Evolutionary conservation across 1,139 yeast genomes (phyloP).

Genomic region (Chernovozyma sophiae-reginae): DNA sequence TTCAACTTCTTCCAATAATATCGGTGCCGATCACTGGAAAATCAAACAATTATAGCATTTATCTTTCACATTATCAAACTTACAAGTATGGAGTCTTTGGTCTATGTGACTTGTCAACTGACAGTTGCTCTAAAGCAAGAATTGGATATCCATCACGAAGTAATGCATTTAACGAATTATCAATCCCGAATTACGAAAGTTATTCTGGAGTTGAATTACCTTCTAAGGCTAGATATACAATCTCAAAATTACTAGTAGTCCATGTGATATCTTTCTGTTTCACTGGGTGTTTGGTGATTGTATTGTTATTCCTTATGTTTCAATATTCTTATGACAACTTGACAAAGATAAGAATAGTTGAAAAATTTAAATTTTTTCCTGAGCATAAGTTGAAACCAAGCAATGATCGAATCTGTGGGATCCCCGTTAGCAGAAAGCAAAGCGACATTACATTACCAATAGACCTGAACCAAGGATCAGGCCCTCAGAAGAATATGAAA

Average conservation of each 20-base stretch:
- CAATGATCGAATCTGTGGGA: neutral
- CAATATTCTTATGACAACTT: constrained; percentile 6
- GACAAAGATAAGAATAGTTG: constrained; percentile 3
- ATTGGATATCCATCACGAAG: constrained; percentile 37
- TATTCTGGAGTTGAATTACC: constrained; percentile 31
- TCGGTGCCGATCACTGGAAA: constrained; percentile 40
- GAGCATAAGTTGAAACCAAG: neutral
- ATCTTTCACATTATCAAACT: constrained; percentile 28
- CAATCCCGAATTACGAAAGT: constrained; percentile 6
- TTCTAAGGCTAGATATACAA: constrained; percentile 36
- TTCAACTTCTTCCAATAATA: constrained; percentile 40
- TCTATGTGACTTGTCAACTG: constrained; percentile 27
- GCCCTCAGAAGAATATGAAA: too few species aligned
- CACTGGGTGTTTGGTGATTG: constrained; percentile 23
- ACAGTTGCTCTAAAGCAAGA: constrained; percentile 27
- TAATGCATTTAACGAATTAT: constrained; percentile 12
- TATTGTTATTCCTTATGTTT: constrained; percentile 10
- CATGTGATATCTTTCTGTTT: constrained; percentile 43
- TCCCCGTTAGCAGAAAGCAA: neutral
- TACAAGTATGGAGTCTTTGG: constrained; percentile 46
- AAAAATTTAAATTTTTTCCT: constrained; percentile 1
- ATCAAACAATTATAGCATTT: constrained; percentile 17
- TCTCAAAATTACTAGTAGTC: constrained; percentile 41
- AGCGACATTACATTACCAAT: neutral
- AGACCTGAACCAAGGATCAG: neutral